These are phyloP conservation scores for Crucibulum laeve DNA, from an alignment of 768 basidiomycete genomes.

Conservation along the genomic window DNA sequence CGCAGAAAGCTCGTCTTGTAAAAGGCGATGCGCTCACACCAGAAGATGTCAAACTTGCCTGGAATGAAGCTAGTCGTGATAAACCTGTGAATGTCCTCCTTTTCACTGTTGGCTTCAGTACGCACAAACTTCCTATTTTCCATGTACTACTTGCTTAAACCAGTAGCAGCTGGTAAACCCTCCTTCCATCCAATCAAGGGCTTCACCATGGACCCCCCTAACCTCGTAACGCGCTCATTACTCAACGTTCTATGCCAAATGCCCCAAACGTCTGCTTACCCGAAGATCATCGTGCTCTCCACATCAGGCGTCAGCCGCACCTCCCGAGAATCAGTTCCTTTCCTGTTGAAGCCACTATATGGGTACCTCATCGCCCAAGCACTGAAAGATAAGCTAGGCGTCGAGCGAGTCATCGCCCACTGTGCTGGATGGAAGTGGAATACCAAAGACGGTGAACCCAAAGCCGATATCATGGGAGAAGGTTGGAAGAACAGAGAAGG, in stretches of 20 bases:
- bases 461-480: conserved; percentile 32
- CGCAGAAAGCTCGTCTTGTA: conserved; percentile 49
- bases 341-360: conserved; percentile 43
- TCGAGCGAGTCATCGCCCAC: conserved; percentile 47
- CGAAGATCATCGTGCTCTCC: conserved; percentile 48
- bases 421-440: conserved; percentile 48
- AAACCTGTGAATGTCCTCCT: conserved; percentile 50
- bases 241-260: conserved; percentile 51
- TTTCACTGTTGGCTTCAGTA: conserved; percentile 51
- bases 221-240: conserved; percentile 53
- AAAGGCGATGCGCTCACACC: conserved; percentile 57
- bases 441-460: conserved; percentile 28
- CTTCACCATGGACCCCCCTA: conserved; percentile 35
- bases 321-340: conserved; percentile 39
- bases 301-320: conserved; percentile 41
- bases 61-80: conserved; percentile 37
- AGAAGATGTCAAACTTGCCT: conserved; percentile 47
- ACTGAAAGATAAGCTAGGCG: conserved; percentile 56
- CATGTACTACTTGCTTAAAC: not conserved
- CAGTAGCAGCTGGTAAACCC: conserved; percentile 31
- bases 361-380: conserved; percentile 34
- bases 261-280: conserved; percentile 31
- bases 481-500: conserved; percentile 37
- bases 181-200: conserved; percentile 42
- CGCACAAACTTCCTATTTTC: not conserved